Evolutionary conservation across 192 early-diverging fungal genomes (phyloP), one percentile per base, ranked within the genome.

Genomic region (Mortierella alpina): DNA sequence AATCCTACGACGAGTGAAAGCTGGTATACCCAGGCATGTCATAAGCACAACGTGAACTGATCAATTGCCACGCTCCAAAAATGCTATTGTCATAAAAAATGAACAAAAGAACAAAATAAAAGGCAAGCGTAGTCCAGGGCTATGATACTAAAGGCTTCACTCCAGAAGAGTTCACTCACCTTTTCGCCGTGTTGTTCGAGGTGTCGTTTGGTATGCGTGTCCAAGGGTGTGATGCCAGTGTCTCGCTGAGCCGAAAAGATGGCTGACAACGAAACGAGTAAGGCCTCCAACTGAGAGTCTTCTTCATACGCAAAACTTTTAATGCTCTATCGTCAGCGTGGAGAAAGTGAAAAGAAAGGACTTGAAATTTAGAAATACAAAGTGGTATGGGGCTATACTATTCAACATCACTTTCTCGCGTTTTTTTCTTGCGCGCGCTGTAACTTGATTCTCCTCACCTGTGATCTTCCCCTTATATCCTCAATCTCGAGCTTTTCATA

Each of bases 251-350:
- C 68, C 5, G 68, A 13, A 22, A 80, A 72, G 39, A 72, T 68
- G 31, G 64, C 53, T 0, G 77, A 72, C 18, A 80, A 11, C 8
- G 77, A 80, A 5, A 68, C 22, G 8, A 80, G 45, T 5, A 80
- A 53, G 14, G 77, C 77, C 44, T 80, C 77, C 11, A 80, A 14
- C 54, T 80, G 77, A 0, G 77, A 56, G 22, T 80, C 77, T 50
- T 80, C 77, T 31, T 80, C 77, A 23, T 80, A 64, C 2, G 69
- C 77, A 67, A 80, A 80, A 64, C 77, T 73, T 57, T 52, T 66
- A 39, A 73, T 73, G 46, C 47, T 66, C 72, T 73, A 60, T 10
- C 7, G 13, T 20, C 5, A 46, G 31, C 18, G 50, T 39, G 6
- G 50, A 63, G 8, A 63, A 61, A 46, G 10, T 5, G n/a, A 4